Evolutionary conservation across 208 protist genomes (phyloP), one percentile per base, ranked within the genome.

Genomic region (Acanthamoeba lenticulata): DNA sequence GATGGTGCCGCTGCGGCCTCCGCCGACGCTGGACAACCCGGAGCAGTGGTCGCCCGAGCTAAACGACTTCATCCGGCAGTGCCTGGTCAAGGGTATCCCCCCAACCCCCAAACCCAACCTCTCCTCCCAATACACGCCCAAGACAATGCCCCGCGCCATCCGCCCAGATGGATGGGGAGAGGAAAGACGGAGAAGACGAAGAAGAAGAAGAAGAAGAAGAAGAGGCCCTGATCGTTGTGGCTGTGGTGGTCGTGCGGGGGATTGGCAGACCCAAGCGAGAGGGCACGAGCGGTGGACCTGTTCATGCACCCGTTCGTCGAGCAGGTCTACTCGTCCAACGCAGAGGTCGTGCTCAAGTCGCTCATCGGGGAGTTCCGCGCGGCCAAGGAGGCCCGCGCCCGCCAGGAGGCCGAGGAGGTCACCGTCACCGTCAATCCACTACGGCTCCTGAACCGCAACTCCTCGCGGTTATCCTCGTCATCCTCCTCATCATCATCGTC

Each of bases 221-320:
- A n/a, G n/a, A n/a, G n/a, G n/a, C n/a, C n/a, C n/a, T n/a, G n/a
- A n/a, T n/a, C n/a, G n/a, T n/a, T n/a, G n/a, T n/a, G n/a, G n/a
- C n/a, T n/a, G n/a, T n/a, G n/a, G n/a, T n/a, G n/a, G n/a, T n/a
- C n/a, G n/a, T n/a, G n/a, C n/a, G n/a, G n/a, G n/a, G n/a, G n/a
- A n/a, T n/a, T n/a, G n/a, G 57, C 49, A 88, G 86, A 92, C 47
- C 60, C 60, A 5, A 92, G 72, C 21, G 55, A 92, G n/a, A 24
- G 86, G 2, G n/a, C 55, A 3, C 47, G 86, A 1, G 86, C 86
- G 2, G 86, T 92, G 27, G 86, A 92, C 55, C 60, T 92, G 5
- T 52, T 92, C n/a, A 7, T 92, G 21, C 86, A 92, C 27, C 86
- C 86, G 29, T 92, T 92, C 86, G 72, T 92, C 38, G 40, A 92